These are phyloP conservation scores for Pinus taeda DNA, from an alignment of 75 land plant species.

Conservation along the genomic window DNA sequence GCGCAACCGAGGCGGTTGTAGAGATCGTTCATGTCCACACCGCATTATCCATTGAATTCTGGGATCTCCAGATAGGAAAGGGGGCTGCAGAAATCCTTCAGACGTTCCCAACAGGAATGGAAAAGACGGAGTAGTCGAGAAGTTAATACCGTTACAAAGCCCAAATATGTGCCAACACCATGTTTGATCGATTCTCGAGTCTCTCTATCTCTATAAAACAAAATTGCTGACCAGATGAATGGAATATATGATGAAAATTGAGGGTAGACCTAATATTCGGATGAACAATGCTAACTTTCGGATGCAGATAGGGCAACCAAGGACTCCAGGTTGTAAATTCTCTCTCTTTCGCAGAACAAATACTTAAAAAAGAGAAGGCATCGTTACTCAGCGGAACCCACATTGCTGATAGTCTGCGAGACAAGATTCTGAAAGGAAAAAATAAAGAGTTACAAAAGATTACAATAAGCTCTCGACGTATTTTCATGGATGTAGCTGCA, in stretches of 20 bases:
- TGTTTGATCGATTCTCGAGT: neutral
- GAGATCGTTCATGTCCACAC: no score
- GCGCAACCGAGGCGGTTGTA: no score
- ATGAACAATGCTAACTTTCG: neutral
- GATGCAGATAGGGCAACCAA: neutral
- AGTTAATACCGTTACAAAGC: no score
- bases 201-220: neutral
- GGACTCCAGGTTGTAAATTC: neutral
- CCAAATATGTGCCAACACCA: constrained; percentile 31
- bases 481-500: no score
- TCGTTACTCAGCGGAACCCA: neutral
- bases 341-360: no score
- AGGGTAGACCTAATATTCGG: neutral
- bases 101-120: constrained; percentile 1
- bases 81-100: no score
- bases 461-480: no score
- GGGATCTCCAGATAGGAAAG: no score
- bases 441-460: no score
- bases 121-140: no score
- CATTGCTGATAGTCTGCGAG: neutral
- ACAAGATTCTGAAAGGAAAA: no score
- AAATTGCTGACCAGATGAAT: neutral
- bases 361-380: neutral
- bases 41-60: constrained; percentile 13
- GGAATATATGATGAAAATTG: neutral